Percentiles rank a stretch among this genome's conserved stretches.
Conservation (phyloP, 2,329 filamentous ascomycete species). For the Claviceps capensis region DNA sequence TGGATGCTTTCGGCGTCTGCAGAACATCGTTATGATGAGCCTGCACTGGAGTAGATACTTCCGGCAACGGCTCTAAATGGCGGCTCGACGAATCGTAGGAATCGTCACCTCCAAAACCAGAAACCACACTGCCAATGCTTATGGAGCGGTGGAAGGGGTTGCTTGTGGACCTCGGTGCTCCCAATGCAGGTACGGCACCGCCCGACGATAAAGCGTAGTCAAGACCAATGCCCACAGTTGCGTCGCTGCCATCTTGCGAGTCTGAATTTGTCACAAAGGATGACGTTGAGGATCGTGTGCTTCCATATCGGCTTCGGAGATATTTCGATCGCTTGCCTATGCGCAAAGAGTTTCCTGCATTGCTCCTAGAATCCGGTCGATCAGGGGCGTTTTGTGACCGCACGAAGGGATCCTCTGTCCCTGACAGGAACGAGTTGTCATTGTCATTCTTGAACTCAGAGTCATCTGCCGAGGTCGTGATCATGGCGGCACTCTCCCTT, state of each 20-base stretch:
- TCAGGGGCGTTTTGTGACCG: slow-evolving; percentile 20
- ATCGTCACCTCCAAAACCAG: slow-evolving; percentile 46
- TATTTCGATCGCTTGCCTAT: slow-evolving; percentile 38
- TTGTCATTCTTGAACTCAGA: slow-evolving; percentile 14
- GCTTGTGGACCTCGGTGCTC: slow-evolving; percentile 35
- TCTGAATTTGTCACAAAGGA: slow-evolving; percentile 42
- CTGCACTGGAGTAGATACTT: slow-evolving; percentile 30
- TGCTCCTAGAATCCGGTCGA: slow-evolving; percentile 26
- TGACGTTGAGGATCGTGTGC: slow-evolving; percentile 46
- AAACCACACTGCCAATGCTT: slow-evolving; percentile 82
- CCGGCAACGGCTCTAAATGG: slow-evolving; percentile 36
- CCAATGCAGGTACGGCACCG: slow-evolving; percentile 50
- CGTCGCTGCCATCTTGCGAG: slow-evolving; percentile 54
- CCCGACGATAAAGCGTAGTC: slow-evolving; percentile 78
- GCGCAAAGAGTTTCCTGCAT: slow-evolving; percentile 32
- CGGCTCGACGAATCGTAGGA: slow-evolving; percentile 29
- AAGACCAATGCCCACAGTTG: slow-evolving; percentile 50
- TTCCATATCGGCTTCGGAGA: slow-evolving; percentile 41
- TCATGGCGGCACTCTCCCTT: slow-evolving; percentile 2
- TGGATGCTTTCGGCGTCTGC: slow-evolving; percentile 54
- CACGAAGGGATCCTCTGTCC: slow-evolving; percentile 15
- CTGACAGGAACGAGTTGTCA: slow-evolving; percentile 16
- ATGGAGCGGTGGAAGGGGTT: slow-evolving; percentile 57
- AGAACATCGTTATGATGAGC: slow-evolving; percentile 33
- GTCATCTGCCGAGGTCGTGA: slow-evolving; percentile 6